phyloP scores from a whole-genome alignment of 2,329 filamentous ascomycete species.

The Lecanicillium sp. region DNA sequence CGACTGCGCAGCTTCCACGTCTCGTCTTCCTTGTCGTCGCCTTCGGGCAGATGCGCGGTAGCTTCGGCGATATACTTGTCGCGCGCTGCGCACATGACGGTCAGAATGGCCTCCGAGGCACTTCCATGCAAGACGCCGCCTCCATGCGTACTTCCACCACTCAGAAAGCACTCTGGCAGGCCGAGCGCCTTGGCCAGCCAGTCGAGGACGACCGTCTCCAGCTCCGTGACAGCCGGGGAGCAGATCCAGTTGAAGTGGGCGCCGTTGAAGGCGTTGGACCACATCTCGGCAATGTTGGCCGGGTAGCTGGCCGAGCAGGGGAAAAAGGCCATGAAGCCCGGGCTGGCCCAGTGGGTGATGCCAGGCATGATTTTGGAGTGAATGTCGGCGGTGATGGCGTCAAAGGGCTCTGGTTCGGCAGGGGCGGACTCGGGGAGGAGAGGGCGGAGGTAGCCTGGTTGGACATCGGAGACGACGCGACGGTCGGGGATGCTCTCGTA shows the following conservation, averaged over 20 bases:
- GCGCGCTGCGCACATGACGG: conserved; percentile 77
- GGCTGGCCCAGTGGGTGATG: conserved; percentile 89
- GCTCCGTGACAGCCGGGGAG: conserved; percentile 81
- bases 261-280: conserved; percentile 78
- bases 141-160: conserved; percentile 59
- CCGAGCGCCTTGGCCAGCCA: conserved; percentile 75
- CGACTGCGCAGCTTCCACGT: conserved; percentile 44
- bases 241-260: conserved; percentile 98
- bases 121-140: conserved; percentile 94
- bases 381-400: conserved; percentile 73
- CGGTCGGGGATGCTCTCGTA: conserved; percentile 65
- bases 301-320: conserved; percentile 76
- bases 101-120: conserved; percentile 80
- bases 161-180: conserved; percentile 66
- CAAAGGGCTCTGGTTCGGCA: conserved; percentile 63
- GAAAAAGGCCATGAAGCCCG: conserved; percentile 95
- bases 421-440: conserved; percentile 64
- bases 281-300: conserved; percentile 84
- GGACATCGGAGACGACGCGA: conserved; percentile 67
- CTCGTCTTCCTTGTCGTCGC: conserved; percentile 61
- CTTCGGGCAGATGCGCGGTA: conserved; percentile 38
- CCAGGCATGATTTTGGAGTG: conserved; percentile 83
- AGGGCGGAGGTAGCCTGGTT: conserved; percentile 77
- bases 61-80: conserved; percentile 65
- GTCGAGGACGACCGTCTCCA: conserved; percentile 88